Percentiles rank a stretch among this genome's conserved stretches.
These are phyloP conservation scores for Bretschneidera sinensis DNA, from an alignment of 345 rosid species.

Conservation along the genomic window DNA sequence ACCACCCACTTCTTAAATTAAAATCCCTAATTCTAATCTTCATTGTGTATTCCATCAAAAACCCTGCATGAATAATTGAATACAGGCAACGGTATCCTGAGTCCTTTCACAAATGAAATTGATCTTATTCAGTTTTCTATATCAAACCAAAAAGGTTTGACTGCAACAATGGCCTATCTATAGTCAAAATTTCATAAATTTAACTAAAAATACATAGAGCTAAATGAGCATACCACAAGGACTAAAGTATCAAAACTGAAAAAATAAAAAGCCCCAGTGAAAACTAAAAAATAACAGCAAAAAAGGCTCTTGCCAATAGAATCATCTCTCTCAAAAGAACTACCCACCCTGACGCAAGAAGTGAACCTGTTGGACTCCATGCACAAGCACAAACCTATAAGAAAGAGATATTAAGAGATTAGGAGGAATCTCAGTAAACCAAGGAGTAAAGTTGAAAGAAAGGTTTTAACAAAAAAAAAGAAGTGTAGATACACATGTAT, in stretches of 20 bases:
- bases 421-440: slow-evolving; percentile 6
- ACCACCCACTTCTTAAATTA: too few species aligned
- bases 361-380: slow-evolving; percentile 98
- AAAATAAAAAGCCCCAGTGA: neutral
- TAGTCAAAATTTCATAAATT: neutral
- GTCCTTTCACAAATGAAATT: too few species aligned
- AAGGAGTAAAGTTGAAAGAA: neutral
- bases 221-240: neutral
- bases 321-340: slow-evolving; percentile 14
- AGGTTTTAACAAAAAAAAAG: neutral
- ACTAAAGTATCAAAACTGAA: neutral
- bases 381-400: slow-evolving; percentile 96
- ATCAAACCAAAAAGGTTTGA: neutral
- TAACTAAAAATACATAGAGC: neutral
- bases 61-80: too few species aligned
- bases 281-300: neutral
- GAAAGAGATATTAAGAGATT: slow-evolving; percentile 9
- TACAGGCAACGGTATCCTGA: too few species aligned
- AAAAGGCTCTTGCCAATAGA: slow-evolving; percentile 4
- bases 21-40: too few species aligned
- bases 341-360: slow-evolving; percentile 98
- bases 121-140: neutral
- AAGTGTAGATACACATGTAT: too few species aligned
- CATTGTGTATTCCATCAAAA: too few species aligned
- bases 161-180: neutral